phyloP scores from a whole-genome alignment of 2,329 filamentous ascomycete species.

The Tolypocladium tropicale region DNA sequence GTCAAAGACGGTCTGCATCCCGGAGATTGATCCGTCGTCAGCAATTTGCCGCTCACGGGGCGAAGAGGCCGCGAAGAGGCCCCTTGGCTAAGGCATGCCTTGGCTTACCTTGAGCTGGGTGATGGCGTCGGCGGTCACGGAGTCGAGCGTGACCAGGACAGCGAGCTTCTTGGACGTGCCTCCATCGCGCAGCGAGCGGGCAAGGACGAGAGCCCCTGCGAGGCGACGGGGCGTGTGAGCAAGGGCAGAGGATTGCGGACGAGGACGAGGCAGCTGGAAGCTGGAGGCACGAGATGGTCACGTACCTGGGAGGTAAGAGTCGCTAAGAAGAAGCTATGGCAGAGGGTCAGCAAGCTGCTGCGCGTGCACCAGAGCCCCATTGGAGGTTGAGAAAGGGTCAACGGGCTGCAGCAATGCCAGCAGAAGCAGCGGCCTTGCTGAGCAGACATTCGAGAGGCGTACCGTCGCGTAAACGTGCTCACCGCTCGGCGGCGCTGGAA shows the following conservation, averaged over 20 bases:
- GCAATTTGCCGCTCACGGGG: not conserved
- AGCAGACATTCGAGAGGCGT: conserved; percentile 17
- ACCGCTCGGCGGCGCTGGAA: conserved; percentile 20
- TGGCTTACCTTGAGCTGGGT: conserved; percentile 67
- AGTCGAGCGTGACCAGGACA: conserved; percentile 72
- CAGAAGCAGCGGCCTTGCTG: not conserved
- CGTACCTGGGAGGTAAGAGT: conserved; percentile 84
- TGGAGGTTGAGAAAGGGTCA: not conserved
- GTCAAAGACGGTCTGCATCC: conserved; percentile 65
- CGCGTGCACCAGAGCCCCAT: not conserved
- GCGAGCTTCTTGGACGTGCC: conserved; percentile 79
- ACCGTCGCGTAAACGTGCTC: conserved; percentile 49
- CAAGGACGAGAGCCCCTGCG: conserved; percentile 80
- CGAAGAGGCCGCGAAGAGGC: too few species aligned
- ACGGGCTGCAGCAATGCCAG: not conserved
- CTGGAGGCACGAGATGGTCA: conserved; percentile 1
- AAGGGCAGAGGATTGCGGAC: not conserved
- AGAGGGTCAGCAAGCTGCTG: not conserved
- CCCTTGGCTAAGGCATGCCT: too few species aligned
- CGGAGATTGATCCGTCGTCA: not conserved
- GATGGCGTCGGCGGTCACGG: conserved; percentile 64
- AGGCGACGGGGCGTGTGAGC: conserved; percentile 3
- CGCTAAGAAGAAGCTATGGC: conserved; percentile 75
- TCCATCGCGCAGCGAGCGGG: conserved; percentile 87
- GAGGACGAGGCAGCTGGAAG: not conserved